These are phyloP conservation scores for Clarireedia hainanense DNA, from an alignment of 2,329 filamentous ascomycete species.

Conservation along the genomic window DNA sequence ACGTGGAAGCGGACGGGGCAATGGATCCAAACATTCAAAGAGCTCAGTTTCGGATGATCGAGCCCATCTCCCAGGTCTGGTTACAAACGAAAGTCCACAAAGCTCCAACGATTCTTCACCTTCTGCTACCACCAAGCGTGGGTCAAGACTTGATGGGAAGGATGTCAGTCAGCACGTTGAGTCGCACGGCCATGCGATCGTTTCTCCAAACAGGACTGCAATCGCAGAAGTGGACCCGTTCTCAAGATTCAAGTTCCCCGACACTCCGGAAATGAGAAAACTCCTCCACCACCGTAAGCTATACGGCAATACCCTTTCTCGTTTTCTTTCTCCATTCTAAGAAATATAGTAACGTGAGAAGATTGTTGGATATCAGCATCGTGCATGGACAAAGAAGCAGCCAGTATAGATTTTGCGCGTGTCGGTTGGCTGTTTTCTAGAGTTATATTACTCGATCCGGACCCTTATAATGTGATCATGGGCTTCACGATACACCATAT, in stretches of 20 bases:
- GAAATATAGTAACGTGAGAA: not conserved
- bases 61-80: not conserved
- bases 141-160: not conserved
- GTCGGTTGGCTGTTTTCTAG: not conserved
- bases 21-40: not conserved
- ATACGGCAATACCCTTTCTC: not conserved
- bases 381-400: not conserved
- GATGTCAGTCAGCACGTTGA: not conserved
- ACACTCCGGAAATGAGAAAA: not conserved
- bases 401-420: not conserved
- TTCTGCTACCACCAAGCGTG: not conserved
- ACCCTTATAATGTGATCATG: not conserved
- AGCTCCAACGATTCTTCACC: no score
- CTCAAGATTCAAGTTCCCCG: not conserved
- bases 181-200: not conserved
- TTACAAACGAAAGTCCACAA: no score
- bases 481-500: not conserved
- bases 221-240: not conserved
- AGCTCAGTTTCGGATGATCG: not conserved
- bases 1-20: not conserved
- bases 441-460: not conserved
- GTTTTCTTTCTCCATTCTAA: not conserved
- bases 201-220: not conserved
- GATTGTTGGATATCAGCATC: not conserved
- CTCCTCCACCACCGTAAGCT: constrained; percentile 1